Evolutionary conservation across 768 basidiomycete genomes (phyloP), one percentile per base, ranked within the genome.

Genomic region (Russula olivacea): DNA sequence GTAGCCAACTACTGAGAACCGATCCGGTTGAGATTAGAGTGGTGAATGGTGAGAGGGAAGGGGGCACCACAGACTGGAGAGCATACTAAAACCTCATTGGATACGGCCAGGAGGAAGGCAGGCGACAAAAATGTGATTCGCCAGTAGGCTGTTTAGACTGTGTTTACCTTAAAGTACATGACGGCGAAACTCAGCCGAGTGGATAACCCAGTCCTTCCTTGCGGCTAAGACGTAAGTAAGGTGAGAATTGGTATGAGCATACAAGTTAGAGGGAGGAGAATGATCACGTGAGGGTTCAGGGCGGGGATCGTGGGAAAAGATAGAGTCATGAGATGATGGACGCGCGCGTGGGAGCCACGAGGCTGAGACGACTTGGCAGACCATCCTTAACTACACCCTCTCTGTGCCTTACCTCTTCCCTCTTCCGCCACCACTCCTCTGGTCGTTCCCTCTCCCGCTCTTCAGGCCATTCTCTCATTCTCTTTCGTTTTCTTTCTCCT

Each of bases 111-210:
- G 59, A 85, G 79, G 9, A 90, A 76, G 10, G 82, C 80, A 17
- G 86, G 87, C 43, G 85, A 89, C 71, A 89, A 89, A 89, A 3
- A 89, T 76, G 65, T 87, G 85, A 72, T 89, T 87, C 54, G 87
- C 88, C 23, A 89, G 76, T 11, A 88, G 77, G 15, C 85, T 87
- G 64, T 83, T 87, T 32, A 87, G 84, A 86, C 88, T 30, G 32
- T 9, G 32, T 34, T 34, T 34, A 9, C 32, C 8, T 32, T 10
- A 9, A 32, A 32, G 32, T 32, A 32, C 32, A 32, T 32, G 43
- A 38, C 9, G 23, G 48, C 14, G 21, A 25, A 10, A 28, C 14
- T 64, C 30, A 58, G 48, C 25, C 48, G 58, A n/a, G n/a, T 34
- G n/a, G n/a, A 58, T 49, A 28, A 38, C 48, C 34, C 49, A 38